Conservation (phyloP, 73 alveolate species). For the Tetrahymena malaccensis region DNA sequence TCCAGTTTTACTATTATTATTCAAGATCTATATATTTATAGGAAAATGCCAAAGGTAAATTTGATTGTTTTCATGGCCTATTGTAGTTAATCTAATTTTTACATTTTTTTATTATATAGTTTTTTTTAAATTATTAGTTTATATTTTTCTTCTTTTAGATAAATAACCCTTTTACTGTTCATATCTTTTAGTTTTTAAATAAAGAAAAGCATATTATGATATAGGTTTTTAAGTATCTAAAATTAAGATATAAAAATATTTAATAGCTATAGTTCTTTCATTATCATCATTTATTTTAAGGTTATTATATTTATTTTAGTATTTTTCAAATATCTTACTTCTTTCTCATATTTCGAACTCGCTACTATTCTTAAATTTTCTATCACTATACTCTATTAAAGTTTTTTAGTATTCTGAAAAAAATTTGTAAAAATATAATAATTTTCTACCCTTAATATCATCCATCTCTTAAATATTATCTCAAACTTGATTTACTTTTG, state of each 20-base stretch:
- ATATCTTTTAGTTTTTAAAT: neutral
- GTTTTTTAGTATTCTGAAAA: neutral
- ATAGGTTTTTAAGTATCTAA: too few species aligned
- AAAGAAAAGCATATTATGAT: neutral
- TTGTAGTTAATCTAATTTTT: neutral
- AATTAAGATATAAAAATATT: too few species aligned
- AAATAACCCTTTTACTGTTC: neutral
- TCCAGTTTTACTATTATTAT: neutral
- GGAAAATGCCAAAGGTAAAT: neutral
- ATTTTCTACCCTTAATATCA: neutral
- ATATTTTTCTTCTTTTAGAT: neutral
- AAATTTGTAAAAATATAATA: too few species aligned
- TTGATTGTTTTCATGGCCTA: neutral
- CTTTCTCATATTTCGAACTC: neutral
- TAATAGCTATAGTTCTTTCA: neutral
- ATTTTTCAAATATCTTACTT: neutral
- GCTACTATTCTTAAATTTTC: neutral
- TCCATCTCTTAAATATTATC: neutral
- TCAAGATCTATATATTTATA: neutral
- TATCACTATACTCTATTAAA: neutral
- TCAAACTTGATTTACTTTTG: neutral
- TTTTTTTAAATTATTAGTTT: neutral
- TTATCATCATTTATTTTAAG: neutral
- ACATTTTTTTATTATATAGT: too few species aligned
- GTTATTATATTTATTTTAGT: too few species aligned